Conservation (phyloP, 2,329 filamentous ascomycete genomes). For the Niveomyces coronatus region DNA sequence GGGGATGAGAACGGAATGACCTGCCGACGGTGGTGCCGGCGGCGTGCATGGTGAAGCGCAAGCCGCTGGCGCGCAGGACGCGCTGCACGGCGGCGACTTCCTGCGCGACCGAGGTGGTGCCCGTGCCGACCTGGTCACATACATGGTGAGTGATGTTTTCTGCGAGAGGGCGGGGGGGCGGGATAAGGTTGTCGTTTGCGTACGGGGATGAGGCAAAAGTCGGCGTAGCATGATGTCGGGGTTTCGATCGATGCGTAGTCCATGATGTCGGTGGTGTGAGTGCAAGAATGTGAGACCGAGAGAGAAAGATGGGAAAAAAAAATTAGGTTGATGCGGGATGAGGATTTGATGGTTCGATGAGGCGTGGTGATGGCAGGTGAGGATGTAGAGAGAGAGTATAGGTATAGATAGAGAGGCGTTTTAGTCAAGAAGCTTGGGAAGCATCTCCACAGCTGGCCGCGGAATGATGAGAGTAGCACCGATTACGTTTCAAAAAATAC, state of each 20-base stretch:
- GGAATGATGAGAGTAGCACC: too few relatives aligned
- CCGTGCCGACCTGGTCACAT: constrained; percentile 86
- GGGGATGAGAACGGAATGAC: constrained; percentile 20
- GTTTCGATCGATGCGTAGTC: constrained; percentile 46
- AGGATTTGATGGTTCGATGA: too few relatives aligned
- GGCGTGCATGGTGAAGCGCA: constrained; percentile 84
- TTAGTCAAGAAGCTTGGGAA: too few relatives aligned
- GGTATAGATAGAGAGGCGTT: too few relatives aligned
- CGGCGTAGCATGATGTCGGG: constrained; percentile 67
- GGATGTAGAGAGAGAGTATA: too few relatives aligned
- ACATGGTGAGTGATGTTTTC: too few relatives aligned
- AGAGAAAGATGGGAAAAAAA: background rate
- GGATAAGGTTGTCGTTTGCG: constrained; percentile 16
- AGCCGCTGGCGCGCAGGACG: constrained; percentile 67
- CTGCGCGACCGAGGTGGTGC: constrained; percentile 61
- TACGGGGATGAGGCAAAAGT: constrained; percentile 85
- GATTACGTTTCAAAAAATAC: too few relatives aligned
- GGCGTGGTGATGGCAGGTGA: too few relatives aligned
- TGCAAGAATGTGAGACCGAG: background rate
- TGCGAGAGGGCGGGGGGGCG: background rate
- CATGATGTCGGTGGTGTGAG: background rate
- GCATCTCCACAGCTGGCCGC: too few relatives aligned
- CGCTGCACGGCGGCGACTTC: constrained; percentile 86
- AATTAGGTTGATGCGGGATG: too few relatives aligned
- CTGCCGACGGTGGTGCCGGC: constrained; percentile 85